These are phyloP conservation scores for Suillus lakei DNA, from an alignment of 768 basidiomycete species.

Conservation along the genomic window DNA sequence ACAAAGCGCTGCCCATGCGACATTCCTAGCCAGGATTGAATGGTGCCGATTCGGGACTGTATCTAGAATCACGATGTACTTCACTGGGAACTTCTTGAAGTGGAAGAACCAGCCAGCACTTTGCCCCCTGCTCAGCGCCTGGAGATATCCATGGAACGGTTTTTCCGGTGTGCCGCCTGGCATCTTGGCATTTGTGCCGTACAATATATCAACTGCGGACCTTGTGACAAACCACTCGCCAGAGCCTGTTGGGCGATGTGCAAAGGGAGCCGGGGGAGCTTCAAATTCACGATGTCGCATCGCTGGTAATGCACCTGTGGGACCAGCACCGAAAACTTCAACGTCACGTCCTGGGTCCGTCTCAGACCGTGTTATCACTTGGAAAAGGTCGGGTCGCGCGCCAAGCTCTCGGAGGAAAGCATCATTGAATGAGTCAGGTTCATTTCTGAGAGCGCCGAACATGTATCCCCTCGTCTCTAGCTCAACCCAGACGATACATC, in stretches of 20 bases:
- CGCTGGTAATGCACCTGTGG: slow-evolving; percentile 13
- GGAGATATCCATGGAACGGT: slow-evolving; percentile 16
- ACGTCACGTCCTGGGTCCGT: slow-evolving; percentile 27
- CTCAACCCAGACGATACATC: slow-evolving; percentile 29
- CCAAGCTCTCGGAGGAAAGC: slow-evolving; percentile 35
- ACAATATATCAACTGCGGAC: slow-evolving; percentile 27
- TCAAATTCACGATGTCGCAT: slow-evolving; percentile 25
- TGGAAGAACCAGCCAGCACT: slow-evolving; percentile 29
- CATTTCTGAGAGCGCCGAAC: slow-evolving; percentile 37
- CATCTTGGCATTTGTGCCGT: slow-evolving; percentile 14
- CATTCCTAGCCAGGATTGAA: slow-evolving; percentile 19
- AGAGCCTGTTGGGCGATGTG: slow-evolving; percentile 1
- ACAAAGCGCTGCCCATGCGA: slow-evolving; percentile 37
- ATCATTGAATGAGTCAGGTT: slow-evolving; percentile 27
- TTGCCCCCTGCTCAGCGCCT: background rate
- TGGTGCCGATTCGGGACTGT: slow-evolving; percentile 20
- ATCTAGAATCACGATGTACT: slow-evolving; percentile 35
- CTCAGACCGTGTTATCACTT: slow-evolving; percentile 35
- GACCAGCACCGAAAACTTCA: slow-evolving; percentile 30
- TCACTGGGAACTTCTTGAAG: slow-evolving; percentile 37
- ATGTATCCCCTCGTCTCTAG: slow-evolving; percentile 27
- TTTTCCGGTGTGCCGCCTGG: background rate
- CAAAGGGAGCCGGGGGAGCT: slow-evolving; percentile 18
- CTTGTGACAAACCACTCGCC: slow-evolving; percentile 19
- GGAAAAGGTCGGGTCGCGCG: slow-evolving; percentile 36